A percentile compares a stretch with the other conserved stretches of the same genome.
phyloP scores from a whole-genome alignment of 371 early-diverging fungal genomes.

The Smittium culicis region DNA sequence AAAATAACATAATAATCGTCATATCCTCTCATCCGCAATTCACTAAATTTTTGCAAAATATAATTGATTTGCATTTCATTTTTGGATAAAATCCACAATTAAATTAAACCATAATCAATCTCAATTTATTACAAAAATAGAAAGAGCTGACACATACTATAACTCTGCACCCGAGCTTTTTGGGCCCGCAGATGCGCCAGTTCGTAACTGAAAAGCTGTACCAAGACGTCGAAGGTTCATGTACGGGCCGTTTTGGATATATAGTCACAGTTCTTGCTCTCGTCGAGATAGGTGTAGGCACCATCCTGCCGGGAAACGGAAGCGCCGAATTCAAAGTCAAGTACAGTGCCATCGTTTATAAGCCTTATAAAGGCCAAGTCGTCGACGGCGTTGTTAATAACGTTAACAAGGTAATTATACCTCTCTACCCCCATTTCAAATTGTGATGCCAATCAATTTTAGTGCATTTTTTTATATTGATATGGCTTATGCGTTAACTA shows the following conservation, averaged over 20 bases:
- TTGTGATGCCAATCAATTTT: not conserved
- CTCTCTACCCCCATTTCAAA: constrained; percentile 31
- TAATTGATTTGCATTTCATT: no score
- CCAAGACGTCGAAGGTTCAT: constrained; percentile 90
- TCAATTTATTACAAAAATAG: constrained; percentile 18
- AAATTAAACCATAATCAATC: not conserved
- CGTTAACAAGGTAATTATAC: constrained; percentile 54
- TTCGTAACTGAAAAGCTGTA: constrained; percentile 65
- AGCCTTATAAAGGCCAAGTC: constrained; percentile 94
- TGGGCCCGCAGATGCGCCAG: constrained; percentile 71
- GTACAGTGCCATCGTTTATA: constrained; percentile 95
- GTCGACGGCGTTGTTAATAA: constrained; percentile 89
- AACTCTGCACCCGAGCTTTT: constrained; percentile 78
- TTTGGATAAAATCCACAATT: no score
- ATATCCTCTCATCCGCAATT: no score
- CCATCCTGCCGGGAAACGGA: constrained; percentile 66
- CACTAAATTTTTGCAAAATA: no score
- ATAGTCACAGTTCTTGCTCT: constrained; percentile 81
- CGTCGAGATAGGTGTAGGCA: constrained; percentile 63
- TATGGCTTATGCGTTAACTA: constrained; percentile 18
- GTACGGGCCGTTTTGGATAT: constrained; percentile 84
- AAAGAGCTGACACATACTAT: constrained; percentile 80
- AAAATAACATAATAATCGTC: no score
- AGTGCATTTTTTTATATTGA: constrained; percentile 9
- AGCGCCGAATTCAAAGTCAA: constrained; percentile 83